Percentiles rank a stretch among this genome's conserved stretches.
phyloP scores from a whole-genome alignment of 768 basidiomycete species.

The Suillus spraguei region DNA sequence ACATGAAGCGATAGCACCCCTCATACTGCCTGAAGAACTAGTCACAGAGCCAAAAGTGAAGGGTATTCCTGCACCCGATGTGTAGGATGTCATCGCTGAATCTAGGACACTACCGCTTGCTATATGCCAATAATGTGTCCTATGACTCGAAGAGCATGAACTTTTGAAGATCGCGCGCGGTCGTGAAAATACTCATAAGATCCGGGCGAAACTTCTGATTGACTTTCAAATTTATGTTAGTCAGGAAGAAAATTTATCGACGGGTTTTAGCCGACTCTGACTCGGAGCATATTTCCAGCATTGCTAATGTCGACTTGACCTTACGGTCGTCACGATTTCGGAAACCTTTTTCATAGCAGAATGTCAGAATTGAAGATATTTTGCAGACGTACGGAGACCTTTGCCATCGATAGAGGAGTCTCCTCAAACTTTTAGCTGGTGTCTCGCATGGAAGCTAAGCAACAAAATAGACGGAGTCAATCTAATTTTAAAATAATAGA shows the following conservation, averaged over 20 bases:
- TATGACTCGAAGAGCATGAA: background rate
- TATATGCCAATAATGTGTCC: background rate
- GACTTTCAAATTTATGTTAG: background rate
- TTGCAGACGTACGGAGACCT: too few species aligned
- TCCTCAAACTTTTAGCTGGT: too few species aligned
- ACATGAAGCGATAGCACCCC: slow-evolving; percentile 66
- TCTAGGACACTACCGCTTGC: background rate
- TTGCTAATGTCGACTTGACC: too few species aligned
- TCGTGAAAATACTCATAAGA: slow-evolving; percentile 2
- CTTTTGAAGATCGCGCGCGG: background rate
- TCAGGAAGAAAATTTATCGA: background rate
- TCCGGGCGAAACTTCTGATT: background rate
- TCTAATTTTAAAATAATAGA: too few species aligned
- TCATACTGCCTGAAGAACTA: slow-evolving; percentile 45
- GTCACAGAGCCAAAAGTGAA: slow-evolving; percentile 51
- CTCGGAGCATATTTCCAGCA: too few species aligned
- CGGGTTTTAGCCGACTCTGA: too few species aligned
- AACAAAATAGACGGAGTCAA: too few species aligned
- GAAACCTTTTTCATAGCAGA: too few species aligned
- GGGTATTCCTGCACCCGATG: slow-evolving; percentile 26
- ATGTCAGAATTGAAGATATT: too few species aligned
- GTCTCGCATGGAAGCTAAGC: too few species aligned
- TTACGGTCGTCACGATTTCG: too few species aligned
- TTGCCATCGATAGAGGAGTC: too few species aligned
- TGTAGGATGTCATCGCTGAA: slow-evolving; percentile 49